Evolutionary conservation across 2,329 filamentous ascomycete genomes (phyloP).

Genomic region (Gnomoniopsis smithogilvyi): DNA sequence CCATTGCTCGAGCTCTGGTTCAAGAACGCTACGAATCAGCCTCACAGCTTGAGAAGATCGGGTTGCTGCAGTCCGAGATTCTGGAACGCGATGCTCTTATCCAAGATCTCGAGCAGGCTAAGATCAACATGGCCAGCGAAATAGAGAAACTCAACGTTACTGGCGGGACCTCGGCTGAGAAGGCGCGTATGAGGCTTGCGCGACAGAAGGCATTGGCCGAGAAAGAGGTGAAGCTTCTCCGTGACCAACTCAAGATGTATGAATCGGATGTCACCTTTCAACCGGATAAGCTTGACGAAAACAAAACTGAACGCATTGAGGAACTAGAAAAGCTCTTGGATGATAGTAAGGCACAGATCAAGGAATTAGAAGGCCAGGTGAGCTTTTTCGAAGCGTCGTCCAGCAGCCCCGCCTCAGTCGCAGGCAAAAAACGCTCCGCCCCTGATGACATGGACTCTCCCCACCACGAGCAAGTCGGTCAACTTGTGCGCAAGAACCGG

Average conservation of each 20-base stretch:
- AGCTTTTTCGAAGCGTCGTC: conserved; percentile 54
- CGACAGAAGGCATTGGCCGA: conserved; percentile 80
- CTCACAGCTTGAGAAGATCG: conserved; percentile 76
- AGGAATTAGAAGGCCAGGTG: conserved; percentile 72
- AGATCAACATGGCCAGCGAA: conserved; percentile 60
- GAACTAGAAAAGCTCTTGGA: conserved; percentile 86
- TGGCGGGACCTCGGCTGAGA: conserved; percentile 53
- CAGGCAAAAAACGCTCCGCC: conserved; percentile 62
- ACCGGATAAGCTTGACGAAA: conserved; percentile 72
- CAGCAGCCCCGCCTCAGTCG: conserved; percentile 32
- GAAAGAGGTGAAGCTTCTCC: conserved; percentile 92
- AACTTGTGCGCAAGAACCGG: conserved; percentile 83
- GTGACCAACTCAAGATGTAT: conserved; percentile 85
- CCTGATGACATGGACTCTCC: conserved; percentile 50
- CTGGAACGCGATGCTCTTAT: conserved; percentile 74
- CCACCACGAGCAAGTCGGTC: conserved; percentile 69
- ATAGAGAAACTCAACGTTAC: conserved; percentile 65
- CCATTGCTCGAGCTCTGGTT: conserved; percentile 78
- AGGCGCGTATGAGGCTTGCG: conserved; percentile 73
- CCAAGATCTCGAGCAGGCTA: conserved; percentile 68
- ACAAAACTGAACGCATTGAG: conserved; percentile 69
- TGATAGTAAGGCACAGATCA: conserved; percentile 78
- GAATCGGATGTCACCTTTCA: conserved; percentile 84
- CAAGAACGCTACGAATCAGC: conserved; percentile 78
- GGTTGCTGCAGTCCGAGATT: conserved; percentile 74